A percentile compares a stretch with the other conserved stretches of the same genome.
phyloP scores from a whole-genome alignment of 2,329 filamentous ascomycete species.

The Aureobasidium sp. region DNA sequence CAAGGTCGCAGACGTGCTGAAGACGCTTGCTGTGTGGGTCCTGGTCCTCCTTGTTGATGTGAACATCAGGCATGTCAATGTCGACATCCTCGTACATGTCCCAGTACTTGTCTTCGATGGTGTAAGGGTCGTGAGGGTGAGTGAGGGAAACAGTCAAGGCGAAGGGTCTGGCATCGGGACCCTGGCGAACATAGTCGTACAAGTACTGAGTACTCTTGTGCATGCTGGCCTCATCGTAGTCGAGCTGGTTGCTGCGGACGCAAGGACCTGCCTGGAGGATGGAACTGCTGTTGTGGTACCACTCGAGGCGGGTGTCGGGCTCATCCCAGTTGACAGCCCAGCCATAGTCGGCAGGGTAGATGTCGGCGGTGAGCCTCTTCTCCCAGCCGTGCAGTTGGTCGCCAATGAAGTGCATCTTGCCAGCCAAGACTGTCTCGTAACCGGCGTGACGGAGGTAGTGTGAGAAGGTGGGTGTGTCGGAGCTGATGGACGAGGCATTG shows the following conservation, averaged over 20 bases:
- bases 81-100: constrained; percentile 83
- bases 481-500: constrained; percentile 76
- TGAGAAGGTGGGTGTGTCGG: constrained; percentile 82
- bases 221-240: constrained; percentile 95
- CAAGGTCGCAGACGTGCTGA: constrained; percentile 77
- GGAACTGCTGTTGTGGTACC: constrained; percentile 94
- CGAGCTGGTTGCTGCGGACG: constrained; percentile 85
- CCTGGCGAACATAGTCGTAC: constrained; percentile 81
- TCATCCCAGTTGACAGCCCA: constrained; percentile 96
- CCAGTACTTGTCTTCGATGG: constrained; percentile 90
- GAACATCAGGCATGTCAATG: constrained; percentile 70
- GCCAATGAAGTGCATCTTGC: constrained; percentile 96
- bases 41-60: constrained; percentile 69
- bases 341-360: constrained; percentile 88
- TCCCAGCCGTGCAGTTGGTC: constrained; percentile 94
- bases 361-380: constrained; percentile 84
- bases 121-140: constrained; percentile 91
- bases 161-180: constrained; percentile 66
- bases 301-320: constrained; percentile 73
- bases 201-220: constrained; percentile 82
- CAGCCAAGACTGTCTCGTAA: constrained; percentile 83
- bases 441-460: constrained; percentile 79
- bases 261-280: constrained; percentile 84
- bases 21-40: constrained; percentile 82
- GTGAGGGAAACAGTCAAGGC: constrained; percentile 86